Conservation (phyloP, 441 rosid species). For the Aleurites moluccanus region DNA sequence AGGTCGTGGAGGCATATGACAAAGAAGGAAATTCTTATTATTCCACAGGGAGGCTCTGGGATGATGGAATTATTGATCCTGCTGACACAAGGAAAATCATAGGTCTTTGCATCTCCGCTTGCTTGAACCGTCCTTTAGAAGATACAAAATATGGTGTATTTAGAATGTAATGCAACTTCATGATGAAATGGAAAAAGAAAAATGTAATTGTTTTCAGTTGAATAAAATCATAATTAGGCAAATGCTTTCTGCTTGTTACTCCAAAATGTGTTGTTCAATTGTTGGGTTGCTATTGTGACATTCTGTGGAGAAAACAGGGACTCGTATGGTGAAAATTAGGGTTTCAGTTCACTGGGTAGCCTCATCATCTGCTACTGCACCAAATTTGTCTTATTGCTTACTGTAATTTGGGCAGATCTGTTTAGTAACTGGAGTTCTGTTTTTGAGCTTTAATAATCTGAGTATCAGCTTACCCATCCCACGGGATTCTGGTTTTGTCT, state of each 20-base stretch:
- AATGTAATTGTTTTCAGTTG: not conserved
- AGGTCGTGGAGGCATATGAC: slow-evolving; percentile 77
- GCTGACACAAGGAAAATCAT: slow-evolving; percentile 73
- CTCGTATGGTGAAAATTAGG: too few relatives aligned
- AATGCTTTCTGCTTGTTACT: too few relatives aligned
- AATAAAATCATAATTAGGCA: not conserved
- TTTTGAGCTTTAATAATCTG: too few relatives aligned
- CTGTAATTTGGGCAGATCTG: too few relatives aligned
- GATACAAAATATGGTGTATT: slow-evolving; percentile 82
- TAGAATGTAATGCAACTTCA: slow-evolving; percentile 55
- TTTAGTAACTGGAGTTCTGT: too few relatives aligned
- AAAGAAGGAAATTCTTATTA: slow-evolving; percentile 78
- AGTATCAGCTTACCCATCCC: too few relatives aligned
- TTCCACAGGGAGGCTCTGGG: slow-evolving; percentile 96
- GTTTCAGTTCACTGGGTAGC: too few relatives aligned
- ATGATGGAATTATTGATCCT: slow-evolving; percentile 92
- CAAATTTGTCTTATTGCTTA: too few relatives aligned
- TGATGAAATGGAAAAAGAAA: not conserved
- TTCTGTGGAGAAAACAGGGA: not conserved
- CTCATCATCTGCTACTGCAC: too few relatives aligned
- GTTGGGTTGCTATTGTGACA: not conserved
- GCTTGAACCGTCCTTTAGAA: slow-evolving; percentile 56
- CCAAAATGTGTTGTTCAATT: not conserved
- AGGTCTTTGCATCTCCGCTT: slow-evolving; percentile 73
- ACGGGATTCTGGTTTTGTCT: too few relatives aligned